phyloP scores from a whole-genome alignment of 73 alveolate genomes.

The Paramecium biaurelia region DNA sequence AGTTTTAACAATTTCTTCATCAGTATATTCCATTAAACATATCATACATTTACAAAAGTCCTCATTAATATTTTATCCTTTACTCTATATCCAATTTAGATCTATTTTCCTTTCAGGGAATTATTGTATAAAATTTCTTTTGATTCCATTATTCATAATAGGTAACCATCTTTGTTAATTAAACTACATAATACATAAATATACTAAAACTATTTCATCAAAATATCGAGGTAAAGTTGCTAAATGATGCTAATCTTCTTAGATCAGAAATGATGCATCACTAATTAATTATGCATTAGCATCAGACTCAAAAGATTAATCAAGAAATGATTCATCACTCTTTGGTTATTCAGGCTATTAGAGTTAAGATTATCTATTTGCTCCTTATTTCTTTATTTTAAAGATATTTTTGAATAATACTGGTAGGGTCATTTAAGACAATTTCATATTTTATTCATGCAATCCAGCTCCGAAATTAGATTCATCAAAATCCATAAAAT shows the following conservation, averaged over 20 bases:
- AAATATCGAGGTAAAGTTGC: slow-evolving; percentile 35
- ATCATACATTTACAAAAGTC: slow-evolving; percentile 54
- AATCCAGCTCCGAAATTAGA: background rate
- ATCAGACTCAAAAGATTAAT: background rate
- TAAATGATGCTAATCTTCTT: slow-evolving; percentile 39
- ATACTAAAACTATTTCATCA: slow-evolving; percentile 22
- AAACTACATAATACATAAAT: background rate
- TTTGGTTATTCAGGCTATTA: slow-evolving; percentile 36
- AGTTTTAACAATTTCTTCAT: slow-evolving; percentile 34
- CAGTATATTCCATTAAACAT: slow-evolving; percentile 37
- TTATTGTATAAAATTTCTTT: background rate
- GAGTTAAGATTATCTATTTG: background rate
- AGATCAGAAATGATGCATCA: slow-evolving; percentile 17
- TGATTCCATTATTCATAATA: background rate
- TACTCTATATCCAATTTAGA: slow-evolving; percentile 3
- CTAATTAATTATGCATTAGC: background rate
- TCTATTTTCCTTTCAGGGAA: slow-evolving; percentile 47
- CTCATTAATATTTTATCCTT: background rate
- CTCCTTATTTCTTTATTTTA: background rate
- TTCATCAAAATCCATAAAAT: slow-evolving; percentile 44
- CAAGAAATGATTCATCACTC: background rate
- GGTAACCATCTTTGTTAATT: slow-evolving; percentile 37
- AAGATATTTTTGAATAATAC: slow-evolving; percentile 31
- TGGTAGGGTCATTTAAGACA: slow-evolving; percentile 21
- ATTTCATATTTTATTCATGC: slow-evolving; percentile 20